Evolutionary conservation across 495 filamentous ascomycete species (phyloP).

Genomic region (Penicillium crystallinum): DNA sequence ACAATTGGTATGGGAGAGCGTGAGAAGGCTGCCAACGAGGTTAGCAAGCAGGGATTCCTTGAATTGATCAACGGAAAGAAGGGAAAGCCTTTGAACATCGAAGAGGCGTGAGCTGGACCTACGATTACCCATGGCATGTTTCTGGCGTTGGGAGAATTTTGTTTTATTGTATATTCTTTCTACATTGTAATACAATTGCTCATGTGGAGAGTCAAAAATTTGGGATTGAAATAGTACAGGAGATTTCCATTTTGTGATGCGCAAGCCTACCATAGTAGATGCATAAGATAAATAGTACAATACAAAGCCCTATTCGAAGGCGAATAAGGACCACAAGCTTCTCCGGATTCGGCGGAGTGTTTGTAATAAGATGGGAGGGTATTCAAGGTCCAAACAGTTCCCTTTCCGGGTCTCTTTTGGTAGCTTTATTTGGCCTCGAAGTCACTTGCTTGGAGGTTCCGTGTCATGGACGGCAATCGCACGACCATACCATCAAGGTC

Average conservation of each 20-base stretch:
- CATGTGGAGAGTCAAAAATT: conserved; percentile 17
- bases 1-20: conserved; percentile 66
- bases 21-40: conserved; percentile 83
- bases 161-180: conserved; percentile 13
- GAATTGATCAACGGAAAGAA: conserved; percentile 70
- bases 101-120: conserved; percentile 38
- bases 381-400: not conserved
- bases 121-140: conserved; percentile 33
- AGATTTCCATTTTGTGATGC: conserved; percentile 24
- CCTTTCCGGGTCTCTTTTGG: not conserved
- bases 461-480: conserved; percentile 83
- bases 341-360: not conserved
- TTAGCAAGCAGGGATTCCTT: conserved; percentile 93
- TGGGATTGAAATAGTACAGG: conserved; percentile 24
- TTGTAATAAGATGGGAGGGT: not conserved
- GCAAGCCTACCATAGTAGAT: conserved; percentile 11
- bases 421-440: conserved; percentile 50
- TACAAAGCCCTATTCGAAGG: conserved; percentile 21
- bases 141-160: conserved; percentile 32
- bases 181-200: conserved; percentile 17
- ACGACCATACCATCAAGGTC: conserved; percentile 84
- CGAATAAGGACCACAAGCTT: conserved; percentile 11
- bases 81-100: conserved; percentile 44
- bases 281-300: conserved; percentile 18
- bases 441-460: conserved; percentile 93